Base-by-base conservation (phyloP, 371 early-diverging fungal genomes). In the Syncephalis fuscata region DNA sequence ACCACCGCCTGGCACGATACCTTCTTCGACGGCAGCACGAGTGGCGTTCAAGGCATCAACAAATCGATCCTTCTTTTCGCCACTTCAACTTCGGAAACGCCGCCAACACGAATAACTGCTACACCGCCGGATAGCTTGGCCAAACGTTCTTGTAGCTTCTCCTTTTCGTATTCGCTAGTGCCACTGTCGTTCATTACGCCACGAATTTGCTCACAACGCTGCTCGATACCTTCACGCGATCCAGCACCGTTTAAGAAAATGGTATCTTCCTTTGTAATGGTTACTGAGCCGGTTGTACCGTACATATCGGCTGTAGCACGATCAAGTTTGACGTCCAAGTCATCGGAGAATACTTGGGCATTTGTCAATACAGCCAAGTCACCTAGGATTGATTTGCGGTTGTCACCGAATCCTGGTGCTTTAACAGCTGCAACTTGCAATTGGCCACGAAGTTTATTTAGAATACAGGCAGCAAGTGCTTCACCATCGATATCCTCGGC, bases 331-430 rank as follows among this genome's bases (percentile, higher is more conserved):
- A 87, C 63, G 54, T 93, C 93, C 43, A 92, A 73, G 55, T 96
- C 96, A 59, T 92, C 92, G 41, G 81, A 79, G 70, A 96, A 95
- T 50, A 96, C 97, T 41, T 87, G 83, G 45, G 80, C 82, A 64
- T 89, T 83, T 50, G 97, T 95, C 52, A 95, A 68, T 48, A 92
- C 86, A 55, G 87, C 96, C 56, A 96, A 78, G 67, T 96, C 97
- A 48, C 91, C 91, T 44, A 96, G 72, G 55, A 92, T 93, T 39
- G 88, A 85, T 78, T 95, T 95, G 66, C 97, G 87, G 82, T 96
- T 95, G 68, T 96, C 97, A 65, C 97, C 97, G 52, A 95, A 96
- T 36, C 97, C 97, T 48, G 97, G 97, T 7, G 97, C 94, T 80
- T 96, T 96, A 67, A 96, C 94, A 36, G 88, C 88, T 56, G 80